phyloP scores from a whole-genome alignment of 2,329 filamentous ascomycete species.

The Aotearoamyces nothofagi region DNA sequence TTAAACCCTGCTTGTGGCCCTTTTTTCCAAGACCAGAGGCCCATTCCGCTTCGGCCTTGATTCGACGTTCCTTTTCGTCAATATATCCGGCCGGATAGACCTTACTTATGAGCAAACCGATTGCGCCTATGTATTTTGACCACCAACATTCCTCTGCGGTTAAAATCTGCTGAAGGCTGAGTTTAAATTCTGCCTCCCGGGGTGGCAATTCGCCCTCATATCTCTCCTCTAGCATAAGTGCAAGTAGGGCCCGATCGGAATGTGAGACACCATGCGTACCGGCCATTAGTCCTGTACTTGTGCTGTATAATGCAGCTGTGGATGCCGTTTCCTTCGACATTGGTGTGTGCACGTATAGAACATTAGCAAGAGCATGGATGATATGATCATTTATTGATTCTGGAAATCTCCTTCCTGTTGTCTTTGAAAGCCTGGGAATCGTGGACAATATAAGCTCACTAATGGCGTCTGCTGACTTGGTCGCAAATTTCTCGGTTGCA shows the following conservation, averaged over 20 bases:
- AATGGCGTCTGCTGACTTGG: conserved; percentile 29
- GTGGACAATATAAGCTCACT: conserved; percentile 29
- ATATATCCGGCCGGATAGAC: conserved; percentile 46
- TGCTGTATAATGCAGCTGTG: conserved; percentile 43
- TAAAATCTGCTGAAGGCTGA: conserved; percentile 34
- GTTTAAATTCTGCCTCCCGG: conserved; percentile 37
- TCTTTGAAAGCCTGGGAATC: conserved; percentile 23
- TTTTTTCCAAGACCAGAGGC: conserved; percentile 24
- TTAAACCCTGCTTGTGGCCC: conserved; percentile 24
- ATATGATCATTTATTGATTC: conserved; percentile 28
- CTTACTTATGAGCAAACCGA: conserved; percentile 39
- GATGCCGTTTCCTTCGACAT: conserved; percentile 38
- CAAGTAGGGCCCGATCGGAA: conserved; percentile 41
- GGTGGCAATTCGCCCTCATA: conserved; percentile 48
- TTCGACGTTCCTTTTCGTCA: conserved; percentile 21
- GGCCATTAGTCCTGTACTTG: conserved; percentile 46
- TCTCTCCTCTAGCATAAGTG: conserved; percentile 46
- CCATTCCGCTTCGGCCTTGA: conserved; percentile 27
- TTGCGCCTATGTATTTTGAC: conserved; percentile 45
- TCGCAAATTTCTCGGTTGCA: conserved; percentile 37
- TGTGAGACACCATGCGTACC: conserved; percentile 47
- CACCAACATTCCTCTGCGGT: conserved; percentile 44
- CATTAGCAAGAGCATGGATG: conserved; percentile 40
- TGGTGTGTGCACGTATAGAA: conserved; percentile 36
- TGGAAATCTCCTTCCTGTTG: conserved; percentile 18